Evolutionary conservation across 148 eudicot species (phyloP).

Genomic region (Chenopodium formosanum): DNA sequence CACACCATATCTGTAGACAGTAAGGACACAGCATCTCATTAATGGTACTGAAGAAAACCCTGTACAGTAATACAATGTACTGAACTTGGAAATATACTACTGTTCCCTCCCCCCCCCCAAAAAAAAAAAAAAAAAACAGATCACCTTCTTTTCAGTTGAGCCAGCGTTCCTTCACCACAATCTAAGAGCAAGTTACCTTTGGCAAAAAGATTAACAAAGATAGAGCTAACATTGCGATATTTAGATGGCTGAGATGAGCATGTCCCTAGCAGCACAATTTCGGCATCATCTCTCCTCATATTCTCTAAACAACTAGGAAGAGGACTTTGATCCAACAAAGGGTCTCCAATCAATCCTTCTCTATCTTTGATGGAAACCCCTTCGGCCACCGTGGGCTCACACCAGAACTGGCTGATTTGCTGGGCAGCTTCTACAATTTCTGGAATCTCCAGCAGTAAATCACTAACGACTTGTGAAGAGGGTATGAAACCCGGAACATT

Average conservation of each 20-base stretch:
- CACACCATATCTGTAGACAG: constrained; percentile 62
- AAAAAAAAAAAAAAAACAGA: not conserved
- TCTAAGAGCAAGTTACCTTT: constrained; percentile 83
- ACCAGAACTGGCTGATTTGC: constrained; percentile 52
- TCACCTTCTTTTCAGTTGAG: constrained; percentile 92
- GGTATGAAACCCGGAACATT: constrained; percentile 43
- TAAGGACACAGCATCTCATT: not conserved
- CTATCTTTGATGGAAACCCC: constrained; percentile 22
- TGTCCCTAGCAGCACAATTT: constrained; percentile 90
- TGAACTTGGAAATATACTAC: not conserved
- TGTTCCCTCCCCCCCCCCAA: too few relatives aligned
- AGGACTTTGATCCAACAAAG: constrained; percentile 50
- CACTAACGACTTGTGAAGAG: constrained; percentile 45
- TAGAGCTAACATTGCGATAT: constrained; percentile 84
- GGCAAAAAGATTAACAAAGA: constrained; percentile 77
- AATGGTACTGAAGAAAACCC: not conserved
- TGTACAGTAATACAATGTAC: not conserved
- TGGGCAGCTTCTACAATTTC: constrained; percentile 65
- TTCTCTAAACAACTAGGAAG: constrained; percentile 76
- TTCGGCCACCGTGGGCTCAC: constrained; percentile 21
- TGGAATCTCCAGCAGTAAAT: constrained; percentile 70
- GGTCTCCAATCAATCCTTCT: constrained; percentile 31
- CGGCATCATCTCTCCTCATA: constrained; percentile 84
- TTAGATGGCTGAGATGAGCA: constrained; percentile 97
- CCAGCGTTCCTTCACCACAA: constrained; percentile 95